Evolutionary conservation across 129 eudicot species (phyloP), one percentile per base, ranked within the genome.

Genomic region (Saposhnikovia divaricata): DNA sequence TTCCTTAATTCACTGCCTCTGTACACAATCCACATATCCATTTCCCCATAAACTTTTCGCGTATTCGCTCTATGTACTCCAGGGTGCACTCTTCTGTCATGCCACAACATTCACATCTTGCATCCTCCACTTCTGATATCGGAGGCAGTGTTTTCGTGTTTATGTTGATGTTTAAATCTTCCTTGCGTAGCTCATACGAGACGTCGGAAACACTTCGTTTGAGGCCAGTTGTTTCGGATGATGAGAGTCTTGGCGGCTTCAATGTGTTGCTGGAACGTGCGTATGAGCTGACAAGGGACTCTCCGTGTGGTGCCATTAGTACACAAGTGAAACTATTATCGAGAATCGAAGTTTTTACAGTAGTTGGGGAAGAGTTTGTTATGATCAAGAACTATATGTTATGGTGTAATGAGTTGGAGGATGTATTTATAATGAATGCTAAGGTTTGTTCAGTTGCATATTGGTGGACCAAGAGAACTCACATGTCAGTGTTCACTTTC

Each of bases 1-100:
- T 55, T 85, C 94, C 28, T 87, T 92, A n/a, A n/a, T n/a, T n/a
- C 74, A 92, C 94, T 3, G 97, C 97, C 79, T 92, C 97, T 0
- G 92, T 72, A 80, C 97, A 92, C 81, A 92, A 50, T 59, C 97
- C 97, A 9, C 97, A 92, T 4, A 92, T 87, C 92, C 92, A 92
- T 80, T 92, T 92, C 19, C 97, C 95, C 0, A 50, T 71, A 77
- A 81, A 89, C 81, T 80, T 87, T 14, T 83, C 90, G 16, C 89
- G 86, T 38, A 92, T 83, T 43, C 76, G 85, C 37, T 80, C 86
- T 82, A 92, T 84, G 88, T 92, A 92, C 69, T 89, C 92, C 3
- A 83, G 87, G 1, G 97, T 92, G 74, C 92, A 92, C 80, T 92
- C 97, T 72, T 92, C 97, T 16, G 76, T 68, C 94, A 92, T 92